A percentile compares a stretch with the other conserved stretches of the same genome.
Evolutionary conservation across 2,329 filamentous ascomycete genomes (phyloP).

Genomic region (Diaporthe aspalathi): DNA sequence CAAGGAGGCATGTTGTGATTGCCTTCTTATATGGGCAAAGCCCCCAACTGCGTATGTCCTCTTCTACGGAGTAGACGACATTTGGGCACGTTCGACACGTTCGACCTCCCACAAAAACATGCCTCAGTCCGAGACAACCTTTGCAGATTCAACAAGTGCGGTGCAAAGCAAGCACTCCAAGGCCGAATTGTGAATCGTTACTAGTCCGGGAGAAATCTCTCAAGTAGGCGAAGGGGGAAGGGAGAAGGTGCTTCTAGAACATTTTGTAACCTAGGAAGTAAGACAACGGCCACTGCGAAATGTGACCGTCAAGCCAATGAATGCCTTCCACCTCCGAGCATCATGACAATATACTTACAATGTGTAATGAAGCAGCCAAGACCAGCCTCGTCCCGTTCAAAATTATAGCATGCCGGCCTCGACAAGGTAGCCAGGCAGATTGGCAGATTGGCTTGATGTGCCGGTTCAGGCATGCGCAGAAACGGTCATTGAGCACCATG

Average conservation of each 20-base stretch:
- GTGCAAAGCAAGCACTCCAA: background rate
- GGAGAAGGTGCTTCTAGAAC: background rate
- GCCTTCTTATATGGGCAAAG: constrained; percentile 4
- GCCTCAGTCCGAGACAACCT: background rate
- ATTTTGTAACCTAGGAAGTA: too few species aligned
- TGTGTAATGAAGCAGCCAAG: background rate
- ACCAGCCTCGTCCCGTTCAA: background rate
- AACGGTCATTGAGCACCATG: background rate
- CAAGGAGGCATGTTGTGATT: background rate
- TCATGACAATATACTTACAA: background rate
- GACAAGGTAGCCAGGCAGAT: background rate
- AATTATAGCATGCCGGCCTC: background rate
- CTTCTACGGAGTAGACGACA: background rate
- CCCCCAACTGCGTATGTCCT: background rate
- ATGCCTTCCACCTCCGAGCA: background rate
- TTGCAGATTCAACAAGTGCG: background rate
- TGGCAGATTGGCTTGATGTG: background rate
- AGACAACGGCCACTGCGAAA: background rate
- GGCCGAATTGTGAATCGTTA: background rate
- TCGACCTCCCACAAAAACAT: constrained; percentile 17
- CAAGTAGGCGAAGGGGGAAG: background rate
- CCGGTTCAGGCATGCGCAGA: background rate
- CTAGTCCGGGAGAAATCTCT: background rate
- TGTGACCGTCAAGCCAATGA: background rate
- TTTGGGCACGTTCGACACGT: background rate